phyloP scores from a whole-genome alignment of 169 alveolate genomes.

The Condylostoma magnum region DNA sequence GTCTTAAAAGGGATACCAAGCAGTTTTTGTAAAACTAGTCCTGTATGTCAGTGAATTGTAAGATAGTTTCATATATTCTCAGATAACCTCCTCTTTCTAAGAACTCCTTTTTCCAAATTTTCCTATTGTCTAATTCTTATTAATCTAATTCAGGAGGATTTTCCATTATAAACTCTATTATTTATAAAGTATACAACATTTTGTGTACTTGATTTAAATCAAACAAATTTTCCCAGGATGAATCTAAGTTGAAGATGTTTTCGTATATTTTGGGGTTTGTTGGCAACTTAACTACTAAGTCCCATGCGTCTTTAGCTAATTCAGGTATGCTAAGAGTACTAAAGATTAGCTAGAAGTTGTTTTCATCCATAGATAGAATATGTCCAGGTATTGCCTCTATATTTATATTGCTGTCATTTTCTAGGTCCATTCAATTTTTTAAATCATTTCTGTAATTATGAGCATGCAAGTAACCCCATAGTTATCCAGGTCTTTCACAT shows the following conservation, averaged over 20 bases:
- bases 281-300: constrained; percentile 46
- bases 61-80: constrained; percentile 5
- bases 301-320: constrained; percentile 60
- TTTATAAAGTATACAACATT: constrained; percentile 57
- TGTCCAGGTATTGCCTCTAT: constrained; percentile 57
- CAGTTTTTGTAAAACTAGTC: constrained; percentile 52
- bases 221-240: constrained; percentile 52
- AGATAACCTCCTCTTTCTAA: constrained; percentile 65
- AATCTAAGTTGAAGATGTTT: constrained; percentile 42
- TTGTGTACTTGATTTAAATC: constrained; percentile 45
- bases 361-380: constrained; percentile 40
- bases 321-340: constrained; percentile 42
- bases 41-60: neutral
- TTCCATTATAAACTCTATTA: constrained; percentile 64
- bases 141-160: constrained; percentile 20
- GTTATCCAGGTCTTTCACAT: constrained; percentile 48
- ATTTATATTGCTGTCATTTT: constrained; percentile 28
- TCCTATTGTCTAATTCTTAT: neutral
- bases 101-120: constrained; percentile 36
- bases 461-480: constrained; percentile 68
- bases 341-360: constrained; percentile 53
- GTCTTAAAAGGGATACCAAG: constrained; percentile 50
- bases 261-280: constrained; percentile 56
- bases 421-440: constrained; percentile 45
- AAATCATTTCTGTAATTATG: constrained; percentile 73